phyloP scores from a whole-genome alignment of 75 land plant genomes.

The Adiantum capillusveneris region DNA sequence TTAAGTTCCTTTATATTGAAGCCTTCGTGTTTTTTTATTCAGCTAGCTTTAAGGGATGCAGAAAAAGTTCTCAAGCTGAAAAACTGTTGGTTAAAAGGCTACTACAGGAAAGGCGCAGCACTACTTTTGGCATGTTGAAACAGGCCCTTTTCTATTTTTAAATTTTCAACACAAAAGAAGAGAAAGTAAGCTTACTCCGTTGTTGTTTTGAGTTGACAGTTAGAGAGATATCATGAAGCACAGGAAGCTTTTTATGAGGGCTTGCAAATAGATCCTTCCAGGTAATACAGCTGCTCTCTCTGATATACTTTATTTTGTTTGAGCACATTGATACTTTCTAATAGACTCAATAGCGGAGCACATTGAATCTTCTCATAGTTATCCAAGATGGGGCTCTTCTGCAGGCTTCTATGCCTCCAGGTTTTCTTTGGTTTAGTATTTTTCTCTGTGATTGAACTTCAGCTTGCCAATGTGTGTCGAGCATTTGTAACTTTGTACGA shows the following conservation, averaged over 20 bases:
- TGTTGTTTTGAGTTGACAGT: constrained; percentile 25
- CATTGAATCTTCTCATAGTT: too few species aligned
- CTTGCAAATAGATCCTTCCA: constrained; percentile 70
- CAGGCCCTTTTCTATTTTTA: background rate
- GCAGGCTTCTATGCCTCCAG: too few species aligned
- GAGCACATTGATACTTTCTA: too few species aligned
- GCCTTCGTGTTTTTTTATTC: constrained; percentile 4
- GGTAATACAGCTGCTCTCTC: constrained; percentile 31
- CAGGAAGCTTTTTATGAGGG: constrained; percentile 62
- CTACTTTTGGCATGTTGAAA: constrained; percentile 44
- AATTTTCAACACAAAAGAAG: too few species aligned
- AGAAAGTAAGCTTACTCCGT: background rate
- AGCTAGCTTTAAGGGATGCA: constrained; percentile 95
- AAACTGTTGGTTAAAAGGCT: constrained; percentile 43
- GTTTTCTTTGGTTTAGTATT: too few species aligned
- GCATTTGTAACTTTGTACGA: too few species aligned
- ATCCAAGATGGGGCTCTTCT: too few species aligned
- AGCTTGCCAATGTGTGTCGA: too few species aligned
- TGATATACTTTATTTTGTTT: background rate
- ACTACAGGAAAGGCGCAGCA: constrained; percentile 68
- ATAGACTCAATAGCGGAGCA: too few species aligned
- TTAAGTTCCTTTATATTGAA: background rate
- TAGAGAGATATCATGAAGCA: constrained; percentile 83
- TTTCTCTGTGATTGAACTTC: too few species aligned
- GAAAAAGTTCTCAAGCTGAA: constrained; percentile 48